Evolutionary conservation across 2,329 filamentous ascomycete species (phyloP), one percentile per base, ranked within the genome.

Genomic region (Arachnomyces sp.): DNA sequence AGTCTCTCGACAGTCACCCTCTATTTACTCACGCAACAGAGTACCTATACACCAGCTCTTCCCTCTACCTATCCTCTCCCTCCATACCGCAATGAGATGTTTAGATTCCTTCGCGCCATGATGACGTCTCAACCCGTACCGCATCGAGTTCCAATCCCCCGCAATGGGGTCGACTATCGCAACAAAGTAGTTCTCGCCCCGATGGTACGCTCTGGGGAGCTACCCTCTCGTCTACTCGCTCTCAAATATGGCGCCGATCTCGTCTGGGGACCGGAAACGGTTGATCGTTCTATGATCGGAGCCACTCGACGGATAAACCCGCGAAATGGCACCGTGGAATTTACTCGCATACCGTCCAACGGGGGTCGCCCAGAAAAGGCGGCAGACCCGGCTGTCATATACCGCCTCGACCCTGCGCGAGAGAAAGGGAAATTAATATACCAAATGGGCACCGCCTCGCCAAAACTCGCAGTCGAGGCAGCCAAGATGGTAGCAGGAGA

Each of bases 201-300:
- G 31, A 98, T 98, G 92, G 90, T 95, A 43, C 83, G 92, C 51
- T 94, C 87, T n/a, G 92, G 92, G 58, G 92, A 98, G 70, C 71
- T 95, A 45, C 90, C 92, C 2, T 92, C 86, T 30, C 81, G 92
- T 43, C 74, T 98, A 17, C 67, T 94, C 32, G 86, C 92, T 25
- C 77, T 98, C 46, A 84, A 93, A 57, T 96, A 98, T 61, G 92
- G 92, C 50, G 92, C 92, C 38, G 92, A 98, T 64, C 73, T 98
- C 12, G 92, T 98, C 50, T 98, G 92, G 90, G 90, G 92, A 9
- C 92, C 92, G 20, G 92, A 98, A 64, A 96, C 89, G 3, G 82
- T 98, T 53, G 92, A 98, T 64, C 79, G 81, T 58, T 81, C 90
- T 42, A 80, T 98, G 62, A 93, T 96, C 56, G 92, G 92, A 45